These are phyloP conservation scores for Xylariales sp. DNA, from an alignment of 2,329 filamentous ascomycete genomes.

Conservation along the genomic window DNA sequence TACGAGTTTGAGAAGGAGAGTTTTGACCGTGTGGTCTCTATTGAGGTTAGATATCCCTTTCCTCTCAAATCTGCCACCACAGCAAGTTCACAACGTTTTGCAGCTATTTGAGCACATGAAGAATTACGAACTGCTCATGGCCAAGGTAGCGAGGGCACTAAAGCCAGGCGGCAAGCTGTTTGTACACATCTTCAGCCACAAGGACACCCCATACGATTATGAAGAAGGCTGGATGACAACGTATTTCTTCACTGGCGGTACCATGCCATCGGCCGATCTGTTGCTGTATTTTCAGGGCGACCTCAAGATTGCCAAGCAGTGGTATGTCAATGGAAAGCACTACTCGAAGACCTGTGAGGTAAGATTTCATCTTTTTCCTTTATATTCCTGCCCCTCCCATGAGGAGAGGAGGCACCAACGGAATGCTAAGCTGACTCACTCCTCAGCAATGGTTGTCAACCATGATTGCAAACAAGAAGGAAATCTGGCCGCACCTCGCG, in stretches of 20 bases:
- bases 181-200: conserved; percentile 64
- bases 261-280: conserved; percentile 65
- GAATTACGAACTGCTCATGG: conserved; percentile 65
- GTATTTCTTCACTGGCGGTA: conserved; percentile 70
- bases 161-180: conserved; percentile 63
- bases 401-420: too few relatives aligned
- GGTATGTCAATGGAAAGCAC: conserved; percentile 67
- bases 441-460: conserved; percentile 56
- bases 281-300: conserved; percentile 63
- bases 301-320: conserved; percentile 56
- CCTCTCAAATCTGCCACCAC: neutral
- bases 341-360: conserved; percentile 69
- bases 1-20: conserved; percentile 52
- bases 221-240: conserved; percentile 71
- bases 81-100: conserved; percentile 1
- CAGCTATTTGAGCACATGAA: conserved; percentile 75
- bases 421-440: neutral
- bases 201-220: conserved; percentile 63
- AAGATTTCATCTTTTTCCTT: conserved; percentile 13
- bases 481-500: conserved; percentile 59
- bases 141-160: conserved; percentile 55
- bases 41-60: conserved; percentile 38
- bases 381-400: too few relatives aligned
- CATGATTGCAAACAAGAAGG: conserved; percentile 53
- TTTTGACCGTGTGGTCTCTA: conserved; percentile 64